Percentiles rank a stretch among this genome's conserved stretches.
phyloP scores from a whole-genome alignment of 2,329 filamentous ascomycete species.

The Septoria linicola region DNA sequence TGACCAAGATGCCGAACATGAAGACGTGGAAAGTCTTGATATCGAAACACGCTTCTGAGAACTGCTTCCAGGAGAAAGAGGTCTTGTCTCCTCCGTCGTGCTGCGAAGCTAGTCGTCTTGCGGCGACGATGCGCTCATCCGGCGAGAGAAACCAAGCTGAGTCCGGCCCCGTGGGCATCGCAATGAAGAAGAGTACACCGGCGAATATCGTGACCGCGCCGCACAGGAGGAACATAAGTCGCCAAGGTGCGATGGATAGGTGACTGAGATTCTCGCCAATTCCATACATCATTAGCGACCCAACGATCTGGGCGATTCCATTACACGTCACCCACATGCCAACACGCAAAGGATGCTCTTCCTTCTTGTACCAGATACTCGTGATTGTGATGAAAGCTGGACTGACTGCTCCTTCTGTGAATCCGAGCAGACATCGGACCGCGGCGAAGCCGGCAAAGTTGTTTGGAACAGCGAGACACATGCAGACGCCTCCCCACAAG shows the following conservation, averaged over 20 bases:
- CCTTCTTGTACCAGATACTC: conserved; percentile 32
- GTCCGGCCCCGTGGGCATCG: conserved; percentile 50
- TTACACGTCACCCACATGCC: conserved; percentile 49
- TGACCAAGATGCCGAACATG: conserved; percentile 49
- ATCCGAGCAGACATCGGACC: conserved; percentile 41
- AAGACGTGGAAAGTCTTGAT: conserved; percentile 49
- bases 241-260: conserved; percentile 47
- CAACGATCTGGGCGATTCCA: conserved; percentile 49
- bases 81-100: conserved; percentile 47
- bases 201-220: conserved; percentile 48
- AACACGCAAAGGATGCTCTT: conserved; percentile 30
- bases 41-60: conserved; percentile 48
- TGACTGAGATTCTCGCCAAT: conserved; percentile 45
- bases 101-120: conserved; percentile 40
- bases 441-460: conserved; percentile 39
- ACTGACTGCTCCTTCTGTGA: conserved; percentile 47
- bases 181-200: conserved; percentile 48
- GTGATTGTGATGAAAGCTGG: conserved; percentile 52
- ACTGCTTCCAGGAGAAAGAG: conserved; percentile 46
- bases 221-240: conserved; percentile 51
- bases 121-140: conserved; percentile 46
- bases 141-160: conserved; percentile 52
- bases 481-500: conserved; percentile 47
- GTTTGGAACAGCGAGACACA: conserved; percentile 46
- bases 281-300: conserved; percentile 52